A percentile compares a stretch with the other conserved stretches of the same genome.
These are phyloP conservation scores for Fusarium virguliforme DNA, from an alignment of 2,329 filamentous ascomycete species.

Conservation along the genomic window DNA sequence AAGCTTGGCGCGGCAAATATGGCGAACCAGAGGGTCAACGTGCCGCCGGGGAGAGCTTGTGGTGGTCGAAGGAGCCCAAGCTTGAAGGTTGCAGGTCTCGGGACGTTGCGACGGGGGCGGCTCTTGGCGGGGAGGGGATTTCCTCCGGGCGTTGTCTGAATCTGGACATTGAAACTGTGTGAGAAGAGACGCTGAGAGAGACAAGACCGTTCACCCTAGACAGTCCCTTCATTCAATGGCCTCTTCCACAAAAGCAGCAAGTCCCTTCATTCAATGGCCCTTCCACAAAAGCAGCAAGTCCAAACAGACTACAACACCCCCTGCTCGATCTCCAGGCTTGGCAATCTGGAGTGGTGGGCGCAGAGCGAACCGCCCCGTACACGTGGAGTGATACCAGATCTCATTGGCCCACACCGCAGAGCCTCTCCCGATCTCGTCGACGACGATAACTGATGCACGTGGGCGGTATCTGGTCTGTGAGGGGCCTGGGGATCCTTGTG, in stretches of 20 bases:
- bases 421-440: constrained; percentile 32
- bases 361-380: constrained; percentile 35
- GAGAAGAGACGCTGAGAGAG: neutral
- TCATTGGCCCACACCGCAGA: constrained; percentile 30
- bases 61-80: neutral
- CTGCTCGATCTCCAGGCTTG: constrained; percentile 28
- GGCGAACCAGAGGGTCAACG: constrained; percentile 22
- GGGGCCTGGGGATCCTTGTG: neutral
- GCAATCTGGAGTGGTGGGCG: constrained; percentile 29
- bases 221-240: neutral
- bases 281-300: neutral
- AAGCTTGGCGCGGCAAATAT: constrained; percentile 15
- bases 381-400: constrained; percentile 25
- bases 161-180: neutral
- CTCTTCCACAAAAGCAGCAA: neutral
- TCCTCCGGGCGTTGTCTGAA: neutral
- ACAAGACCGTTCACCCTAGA: no score
- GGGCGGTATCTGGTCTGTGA: constrained; percentile 23
- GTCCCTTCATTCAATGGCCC: neutral
- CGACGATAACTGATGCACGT: constrained; percentile 39
- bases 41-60: constrained; percentile 18
- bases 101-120: constrained; percentile 24
- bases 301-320: constrained; percentile 8
- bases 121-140: constrained; percentile 31
- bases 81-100: neutral